Conservation (phyloP, 2,329 filamentous ascomycete genomes). For the Sphaerulina populicola region DNA sequence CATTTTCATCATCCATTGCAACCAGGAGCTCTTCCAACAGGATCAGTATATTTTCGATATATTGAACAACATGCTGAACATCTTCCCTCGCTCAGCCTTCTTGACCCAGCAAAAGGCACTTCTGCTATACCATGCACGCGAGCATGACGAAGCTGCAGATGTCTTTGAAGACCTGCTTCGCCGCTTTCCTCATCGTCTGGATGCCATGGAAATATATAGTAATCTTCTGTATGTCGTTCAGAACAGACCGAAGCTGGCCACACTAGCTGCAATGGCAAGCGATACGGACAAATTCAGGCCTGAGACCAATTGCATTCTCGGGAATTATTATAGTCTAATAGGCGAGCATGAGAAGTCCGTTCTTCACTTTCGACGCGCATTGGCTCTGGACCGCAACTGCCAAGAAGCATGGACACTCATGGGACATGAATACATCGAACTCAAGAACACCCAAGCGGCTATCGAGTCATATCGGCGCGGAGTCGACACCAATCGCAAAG, state of each 20-base stretch:
- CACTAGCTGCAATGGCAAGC: constrained; percentile 82
- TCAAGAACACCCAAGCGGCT: constrained; percentile 96
- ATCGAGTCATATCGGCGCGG: constrained; percentile 95
- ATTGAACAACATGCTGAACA: constrained; percentile 66
- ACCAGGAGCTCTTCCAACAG: constrained; percentile 83
- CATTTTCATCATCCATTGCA: constrained; percentile 87
- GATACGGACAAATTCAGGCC: constrained; percentile 91
- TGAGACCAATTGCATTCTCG: constrained; percentile 92
- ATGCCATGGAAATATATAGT: constrained; percentile 89
- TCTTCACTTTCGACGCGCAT: constrained; percentile 88
- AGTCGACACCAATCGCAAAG: constrained; percentile 89
- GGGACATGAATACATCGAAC: constrained; percentile 97
- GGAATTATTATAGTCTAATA: constrained; percentile 92
- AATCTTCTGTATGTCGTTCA: constrained; percentile 96
- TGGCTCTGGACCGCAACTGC: constrained; percentile 83
- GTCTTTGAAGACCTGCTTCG: constrained; percentile 50
- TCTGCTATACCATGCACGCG: constrained; percentile 82
- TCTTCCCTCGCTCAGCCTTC: constrained; percentile 84
- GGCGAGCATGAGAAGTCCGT: constrained; percentile 97
- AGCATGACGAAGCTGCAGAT: constrained; percentile 51
- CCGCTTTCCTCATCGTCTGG: constrained; percentile 63
- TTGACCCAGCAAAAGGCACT: constrained; percentile 83
- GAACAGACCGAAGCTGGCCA: constrained; percentile 78
- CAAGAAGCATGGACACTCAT: constrained; percentile 96
- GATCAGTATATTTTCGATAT: constrained; percentile 65